phyloP scores from a whole-genome alignment of 129 eudicot genomes.

The Silybum marianum region DNA sequence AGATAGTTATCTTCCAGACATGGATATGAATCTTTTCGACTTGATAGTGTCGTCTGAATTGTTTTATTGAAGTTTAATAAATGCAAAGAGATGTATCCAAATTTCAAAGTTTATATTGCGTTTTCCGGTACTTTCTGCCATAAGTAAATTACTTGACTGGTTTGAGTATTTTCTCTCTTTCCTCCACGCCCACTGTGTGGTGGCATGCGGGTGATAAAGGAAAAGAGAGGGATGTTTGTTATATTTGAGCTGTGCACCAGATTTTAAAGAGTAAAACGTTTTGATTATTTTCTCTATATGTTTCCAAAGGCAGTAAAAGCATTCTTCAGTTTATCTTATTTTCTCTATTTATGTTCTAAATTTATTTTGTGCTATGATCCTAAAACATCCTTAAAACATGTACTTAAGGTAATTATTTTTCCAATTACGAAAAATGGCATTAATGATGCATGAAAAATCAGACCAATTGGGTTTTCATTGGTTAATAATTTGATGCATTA shows the following conservation, averaged over 20 bases:
- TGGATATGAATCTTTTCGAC: constrained; percentile 15
- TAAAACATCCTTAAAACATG: neutral
- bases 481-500: neutral
- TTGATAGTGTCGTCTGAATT: constrained; percentile 8
- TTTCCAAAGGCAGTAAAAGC: neutral
- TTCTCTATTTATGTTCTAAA: neutral
- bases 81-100: constrained; percentile 14
- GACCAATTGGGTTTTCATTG: neutral
- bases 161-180: neutral
- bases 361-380: neutral
- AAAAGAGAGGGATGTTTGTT: constrained; percentile 3
- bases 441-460: neutral
- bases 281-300: neutral
- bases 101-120: neutral
- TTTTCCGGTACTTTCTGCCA: neutral
- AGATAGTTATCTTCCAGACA: constrained; percentile 15
- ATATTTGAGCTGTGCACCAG: neutral
- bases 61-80: neutral
- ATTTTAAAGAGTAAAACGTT: neutral
- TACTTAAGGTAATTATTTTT: neutral
- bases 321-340: neutral
- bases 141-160: neutral
- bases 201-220: neutral
- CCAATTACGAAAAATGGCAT: neutral
- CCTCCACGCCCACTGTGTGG: neutral